Base-by-base conservation (phyloP, 1,284 basidiomycete genomes). In the Rhodotorula sp. region DNA sequence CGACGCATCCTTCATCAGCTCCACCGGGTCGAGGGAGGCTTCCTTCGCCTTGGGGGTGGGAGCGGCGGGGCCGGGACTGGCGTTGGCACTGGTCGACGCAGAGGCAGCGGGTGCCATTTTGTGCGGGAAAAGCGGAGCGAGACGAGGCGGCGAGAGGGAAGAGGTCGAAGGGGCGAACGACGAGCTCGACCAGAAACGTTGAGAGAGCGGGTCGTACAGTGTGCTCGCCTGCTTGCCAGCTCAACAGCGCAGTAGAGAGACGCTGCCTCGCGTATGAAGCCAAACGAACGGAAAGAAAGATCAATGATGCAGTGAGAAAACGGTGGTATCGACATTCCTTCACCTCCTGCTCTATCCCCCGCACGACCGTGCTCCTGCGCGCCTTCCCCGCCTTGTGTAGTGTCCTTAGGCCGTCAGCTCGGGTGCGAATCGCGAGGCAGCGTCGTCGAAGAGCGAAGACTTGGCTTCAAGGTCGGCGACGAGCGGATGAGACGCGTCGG, bases 401-500 rank as follows among this genome's bases (percentile, higher is more conserved):
- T 2, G 40, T 44, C 56, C 62, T 61, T 59, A 68, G 4, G 61
- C 64, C n/a, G 64, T 50, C 16, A 75, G 65, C 22, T 44, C 37
- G 18, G 60, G 60, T 20, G 57, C 44, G 48, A 75, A 75, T 53
- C 72, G 68, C 47, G 59, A 51, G n/a, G 76, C 73, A 10, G 75
- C 75, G 22, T 73, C 70, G 51, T 77, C 76, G 37, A 92, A 92
- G 55, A 86, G 76, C 1, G 82, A 81, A 11, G 85, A 84, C 80
- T 90, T 91, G 59, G 83, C 80, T 31, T 79, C 77, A 31, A 90
- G 79, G 73, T 90, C 88, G n/a, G 79, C 74, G 24, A 89, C 86
- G 69, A 90, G 79, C 15, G 89, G 89, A 80, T 91, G 87, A 4
- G 80, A 79, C 13, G 89, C 86, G 72, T 88, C 83, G 71, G 86